These are phyloP conservation scores for Tetradesmus lagerheimii DNA, from an alignment of 139 green algal genomes.

Conservation along the genomic window DNA sequence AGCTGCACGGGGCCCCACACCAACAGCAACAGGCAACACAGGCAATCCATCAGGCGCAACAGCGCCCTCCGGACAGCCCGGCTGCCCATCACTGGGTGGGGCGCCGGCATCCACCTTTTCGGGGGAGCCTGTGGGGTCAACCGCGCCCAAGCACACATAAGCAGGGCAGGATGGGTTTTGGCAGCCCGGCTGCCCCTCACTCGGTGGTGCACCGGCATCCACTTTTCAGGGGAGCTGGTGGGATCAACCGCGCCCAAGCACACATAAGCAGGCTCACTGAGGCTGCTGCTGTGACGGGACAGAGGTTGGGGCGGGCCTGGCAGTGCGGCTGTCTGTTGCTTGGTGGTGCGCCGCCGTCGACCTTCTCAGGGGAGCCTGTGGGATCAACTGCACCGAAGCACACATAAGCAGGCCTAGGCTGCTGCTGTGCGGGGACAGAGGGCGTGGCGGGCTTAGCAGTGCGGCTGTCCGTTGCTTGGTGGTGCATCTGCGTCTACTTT, in stretches of 20 bases:
- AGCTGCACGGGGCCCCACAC: conserved; percentile 22
- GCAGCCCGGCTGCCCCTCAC: conserved; percentile 7
- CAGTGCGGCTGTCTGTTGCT: neutral
- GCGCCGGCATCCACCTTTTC: conserved; percentile 41
- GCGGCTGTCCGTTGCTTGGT: neutral
- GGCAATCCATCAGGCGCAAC: conserved; percentile 10
- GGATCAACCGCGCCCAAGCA: conserved; percentile 19
- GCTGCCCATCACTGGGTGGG: neutral
- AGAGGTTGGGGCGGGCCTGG: too few relatives aligned
- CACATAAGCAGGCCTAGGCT: neutral
- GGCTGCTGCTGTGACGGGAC: too few relatives aligned
- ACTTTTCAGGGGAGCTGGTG: conserved; percentile 42
- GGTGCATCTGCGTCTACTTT: conserved; percentile 37
- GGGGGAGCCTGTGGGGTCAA: conserved; percentile 36
- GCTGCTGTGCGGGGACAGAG: too few relatives aligned
- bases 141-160: neutral
- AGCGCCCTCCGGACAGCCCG: conserved; percentile 5
- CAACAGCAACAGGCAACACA: conserved; percentile 23
- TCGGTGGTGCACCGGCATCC: conserved; percentile 24
- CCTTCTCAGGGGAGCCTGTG: conserved; percentile 37
- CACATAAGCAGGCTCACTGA: neutral
- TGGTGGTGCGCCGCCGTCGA: conserved; percentile 30
- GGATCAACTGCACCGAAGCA: conserved; percentile 16
- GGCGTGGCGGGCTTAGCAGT: too few relatives aligned
- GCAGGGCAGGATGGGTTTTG: too few relatives aligned